Base-by-base conservation (phyloP, 2,329 filamentous ascomycete species). In the Beauveria bassiana region DNA sequence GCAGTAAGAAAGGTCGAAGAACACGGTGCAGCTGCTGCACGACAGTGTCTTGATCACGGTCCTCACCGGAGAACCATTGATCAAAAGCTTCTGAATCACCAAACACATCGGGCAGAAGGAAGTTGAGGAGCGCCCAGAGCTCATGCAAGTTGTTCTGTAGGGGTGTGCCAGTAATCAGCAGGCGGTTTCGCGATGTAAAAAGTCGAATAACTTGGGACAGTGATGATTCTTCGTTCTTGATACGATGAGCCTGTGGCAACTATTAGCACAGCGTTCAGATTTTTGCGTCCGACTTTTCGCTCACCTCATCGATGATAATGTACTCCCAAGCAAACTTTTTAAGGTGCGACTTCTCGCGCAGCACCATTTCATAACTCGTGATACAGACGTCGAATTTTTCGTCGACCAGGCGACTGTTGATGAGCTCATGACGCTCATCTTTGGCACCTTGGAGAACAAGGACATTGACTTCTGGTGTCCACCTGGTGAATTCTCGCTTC, bases 311-410 rank as follows among this genome's bases (percentile, higher is more conserved):
- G 66, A 99, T 96, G 68, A 99, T 96, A 74, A 99, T 99, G 75
- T 99, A 99, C 74, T 99, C 93, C 95, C 95, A 99, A 0, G 95
- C 93, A 73, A 99, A 96, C 74, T 98, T 98, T 78, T 95, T 96
- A 67, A 99, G 76, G 68, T 96, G 91, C 1, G 90, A 81, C 78
- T 99, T 98, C 72, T 99, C 95, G 62, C 95, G 86, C 14, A 99
- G 81, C 63, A 99, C 92, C 93, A 99, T 98, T 74, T 99, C 95
- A 77, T 99, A 99, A 73, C 93, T 97, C 16, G 95, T 99, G 72
- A 99, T 90, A 77, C 93, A 97, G 20, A 98, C 93, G 70, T 99
- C 95, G 68, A 99, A 99, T 66, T 96, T 91, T 73, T 97, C 92
- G 63, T 96, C 90, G 20, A 96, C 82, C n/a, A 99, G 81, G 5